These are phyloP conservation scores for Daldinia vernicosa DNA, from an alignment of 495 filamentous ascomycete genomes.

Conservation along the genomic window DNA sequence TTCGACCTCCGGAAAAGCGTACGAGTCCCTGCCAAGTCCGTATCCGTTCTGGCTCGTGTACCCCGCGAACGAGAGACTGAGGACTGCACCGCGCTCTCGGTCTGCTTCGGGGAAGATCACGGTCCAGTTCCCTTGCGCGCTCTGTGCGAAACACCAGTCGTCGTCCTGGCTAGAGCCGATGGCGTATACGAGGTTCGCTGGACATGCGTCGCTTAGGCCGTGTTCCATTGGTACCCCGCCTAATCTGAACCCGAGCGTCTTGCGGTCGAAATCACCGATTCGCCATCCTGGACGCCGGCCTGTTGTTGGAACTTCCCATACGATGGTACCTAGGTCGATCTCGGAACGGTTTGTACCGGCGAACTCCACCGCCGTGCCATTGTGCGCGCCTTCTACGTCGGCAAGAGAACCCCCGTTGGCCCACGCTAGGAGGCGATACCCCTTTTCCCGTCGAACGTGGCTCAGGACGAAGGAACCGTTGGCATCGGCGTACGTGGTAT, in stretches of 20 bases:
- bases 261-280: not conserved
- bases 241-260: not conserved
- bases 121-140: not conserved
- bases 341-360: not conserved
- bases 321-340: not conserved
- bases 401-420: not conserved
- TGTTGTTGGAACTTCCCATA: not conserved
- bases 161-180: not conserved
- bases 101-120: not conserved
- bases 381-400: not conserved
- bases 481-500: not conserved
- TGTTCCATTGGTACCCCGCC: not conserved
- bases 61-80: not conserved
- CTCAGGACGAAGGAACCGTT: not conserved
- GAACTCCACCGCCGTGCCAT: not conserved
- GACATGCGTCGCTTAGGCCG: not conserved
- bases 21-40: constrained; percentile 4
- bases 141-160: not conserved
- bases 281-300: not conserved
- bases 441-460: not conserved
- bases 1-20: not conserved
- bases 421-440: not conserved
- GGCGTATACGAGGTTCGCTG: not conserved
- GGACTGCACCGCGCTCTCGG: not conserved
- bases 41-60: constrained; percentile 5